Evolutionary conservation across 1,284 basidiomycete species (phyloP).

Genomic region (Agroathelia rolfsii): DNA sequence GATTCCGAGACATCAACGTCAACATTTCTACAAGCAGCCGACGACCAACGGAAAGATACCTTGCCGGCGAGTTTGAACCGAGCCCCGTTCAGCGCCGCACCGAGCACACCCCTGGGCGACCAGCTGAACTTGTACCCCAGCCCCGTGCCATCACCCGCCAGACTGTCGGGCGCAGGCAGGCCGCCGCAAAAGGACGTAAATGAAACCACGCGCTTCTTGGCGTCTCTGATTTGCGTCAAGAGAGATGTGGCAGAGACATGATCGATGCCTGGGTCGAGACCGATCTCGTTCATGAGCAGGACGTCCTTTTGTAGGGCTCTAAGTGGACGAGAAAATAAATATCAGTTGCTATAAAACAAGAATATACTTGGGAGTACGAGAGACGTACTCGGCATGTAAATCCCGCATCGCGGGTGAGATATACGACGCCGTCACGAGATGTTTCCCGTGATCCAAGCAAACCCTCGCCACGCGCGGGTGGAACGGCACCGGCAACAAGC

Average conservation of each 20-base stretch:
- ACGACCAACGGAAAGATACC: conserved; percentile 25
- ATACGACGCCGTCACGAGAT: conserved; percentile 91
- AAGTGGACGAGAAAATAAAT: neutral
- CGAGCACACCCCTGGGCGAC: conserved; percentile 84
- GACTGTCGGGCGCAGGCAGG: conserved; percentile 70
- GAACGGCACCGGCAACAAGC: conserved; percentile 72
- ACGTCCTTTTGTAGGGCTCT: conserved; percentile 66
- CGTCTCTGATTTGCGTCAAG: conserved; percentile 44
- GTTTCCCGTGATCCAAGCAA: conserved; percentile 67
- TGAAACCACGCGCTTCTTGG: conserved; percentile 58
- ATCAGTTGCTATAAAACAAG: conserved; percentile 1
- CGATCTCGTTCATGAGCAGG: conserved; percentile 86
- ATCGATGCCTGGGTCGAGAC: conserved; percentile 93
- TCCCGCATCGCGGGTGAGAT: conserved; percentile 74
- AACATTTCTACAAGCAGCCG: conserved; percentile 1
- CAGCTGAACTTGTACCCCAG: conserved; percentile 94
- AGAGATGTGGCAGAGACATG: conserved; percentile 85
- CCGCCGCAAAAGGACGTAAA: conserved; percentile 95
- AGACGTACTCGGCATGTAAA: conserved; percentile 52
- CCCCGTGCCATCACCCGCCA: conserved; percentile 45
- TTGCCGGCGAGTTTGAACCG: conserved; percentile 53
- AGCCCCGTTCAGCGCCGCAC: conserved; percentile 75
- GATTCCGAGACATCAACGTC: conserved; percentile 5
- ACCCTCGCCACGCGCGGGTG: conserved; percentile 70
- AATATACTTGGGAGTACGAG: conserved; percentile 1